Evolutionary conservation across 1,139 yeast genomes (phyloP).

Genomic region (Waltiozyma sp.): DNA sequence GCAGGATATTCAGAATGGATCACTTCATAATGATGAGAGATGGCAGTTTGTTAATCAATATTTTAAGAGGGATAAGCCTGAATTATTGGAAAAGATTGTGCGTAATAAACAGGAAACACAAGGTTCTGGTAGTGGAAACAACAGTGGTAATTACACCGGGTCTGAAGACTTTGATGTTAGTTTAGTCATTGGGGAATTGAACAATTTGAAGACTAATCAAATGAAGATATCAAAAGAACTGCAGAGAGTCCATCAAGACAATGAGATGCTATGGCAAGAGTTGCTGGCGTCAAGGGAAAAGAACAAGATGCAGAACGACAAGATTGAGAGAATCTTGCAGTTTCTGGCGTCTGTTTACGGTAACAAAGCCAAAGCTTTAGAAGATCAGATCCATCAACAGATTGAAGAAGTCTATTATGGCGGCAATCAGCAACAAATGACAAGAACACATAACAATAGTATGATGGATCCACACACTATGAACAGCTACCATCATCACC

Average conservation of each 20-base stretch:
- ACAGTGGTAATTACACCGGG: constrained; percentile 32
- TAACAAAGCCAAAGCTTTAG: constrained; percentile 17
- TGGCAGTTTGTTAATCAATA: constrained; percentile 94
- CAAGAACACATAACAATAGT: neutral
- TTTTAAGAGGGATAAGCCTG: constrained; percentile 59
- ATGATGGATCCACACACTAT: neutral
- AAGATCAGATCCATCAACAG: constrained; percentile 7
- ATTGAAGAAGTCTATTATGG: neutral
- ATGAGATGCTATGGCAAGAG: constrained; percentile 86
- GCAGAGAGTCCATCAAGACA: constrained; percentile 72
- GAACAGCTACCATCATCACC: neutral
- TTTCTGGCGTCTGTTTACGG: constrained; percentile 82
- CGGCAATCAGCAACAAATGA: neutral
- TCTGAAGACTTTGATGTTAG: constrained; percentile 36
- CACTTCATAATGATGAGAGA: constrained; percentile 64
- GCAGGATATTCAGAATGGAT: constrained; percentile 36
- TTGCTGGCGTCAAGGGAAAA: constrained; percentile 74
- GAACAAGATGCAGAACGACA: constrained; percentile 75
- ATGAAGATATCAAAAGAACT: constrained; percentile 74
- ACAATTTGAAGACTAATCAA: constrained; percentile 68
- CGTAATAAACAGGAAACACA: constrained; percentile 42
- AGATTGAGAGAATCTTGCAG: constrained; percentile 77
- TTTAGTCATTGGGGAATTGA: constrained; percentile 59
- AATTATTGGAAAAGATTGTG: constrained; percentile 69
- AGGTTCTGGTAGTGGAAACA: constrained; percentile 21